Conservation (phyloP, 192 early-diverging fungal species). For the Podila horticola region DNA sequence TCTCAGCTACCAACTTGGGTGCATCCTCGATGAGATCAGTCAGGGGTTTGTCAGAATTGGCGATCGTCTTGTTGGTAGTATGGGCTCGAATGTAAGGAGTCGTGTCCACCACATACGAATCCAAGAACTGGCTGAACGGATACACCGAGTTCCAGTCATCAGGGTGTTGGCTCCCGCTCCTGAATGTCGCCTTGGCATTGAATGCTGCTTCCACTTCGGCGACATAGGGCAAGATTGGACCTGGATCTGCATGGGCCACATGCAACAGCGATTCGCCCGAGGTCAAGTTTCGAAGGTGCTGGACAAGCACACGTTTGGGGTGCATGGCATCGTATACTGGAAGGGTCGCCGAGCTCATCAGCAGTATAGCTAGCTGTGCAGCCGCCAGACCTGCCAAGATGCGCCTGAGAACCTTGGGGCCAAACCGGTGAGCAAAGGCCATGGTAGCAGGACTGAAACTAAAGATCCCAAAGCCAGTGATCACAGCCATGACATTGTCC, state of each 20-base stretch:
- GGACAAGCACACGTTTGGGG: conserved; percentile 72
- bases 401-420: conserved; percentile 35
- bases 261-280: conserved; percentile 63
- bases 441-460: conserved; percentile 56
- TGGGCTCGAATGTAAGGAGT: conserved; percentile 52
- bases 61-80: conserved; percentile 39
- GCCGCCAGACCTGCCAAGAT: conserved; percentile 36
- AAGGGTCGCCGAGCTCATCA: conserved; percentile 18
- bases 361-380: conserved; percentile 46
- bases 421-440: conserved; percentile 65
- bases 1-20: conserved; percentile 52
- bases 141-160: conserved; percentile 69
- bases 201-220: conserved; percentile 51
- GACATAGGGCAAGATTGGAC: conserved; percentile 58
- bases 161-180: conserved; percentile 37
- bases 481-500: conserved; percentile 68
- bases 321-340: conserved; percentile 68
- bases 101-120: conserved; percentile 61
- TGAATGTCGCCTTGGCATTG: conserved; percentile 37
- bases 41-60: conserved; percentile 18
- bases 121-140: conserved; percentile 71
- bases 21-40: conserved; percentile 26
- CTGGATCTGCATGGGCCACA: conserved; percentile 70
- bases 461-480: conserved; percentile 61
- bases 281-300: conserved; percentile 71